Conservation (phyloP, 1,284 basidiomycete genomes). For the Bondarzewia mesenterica region DNA sequence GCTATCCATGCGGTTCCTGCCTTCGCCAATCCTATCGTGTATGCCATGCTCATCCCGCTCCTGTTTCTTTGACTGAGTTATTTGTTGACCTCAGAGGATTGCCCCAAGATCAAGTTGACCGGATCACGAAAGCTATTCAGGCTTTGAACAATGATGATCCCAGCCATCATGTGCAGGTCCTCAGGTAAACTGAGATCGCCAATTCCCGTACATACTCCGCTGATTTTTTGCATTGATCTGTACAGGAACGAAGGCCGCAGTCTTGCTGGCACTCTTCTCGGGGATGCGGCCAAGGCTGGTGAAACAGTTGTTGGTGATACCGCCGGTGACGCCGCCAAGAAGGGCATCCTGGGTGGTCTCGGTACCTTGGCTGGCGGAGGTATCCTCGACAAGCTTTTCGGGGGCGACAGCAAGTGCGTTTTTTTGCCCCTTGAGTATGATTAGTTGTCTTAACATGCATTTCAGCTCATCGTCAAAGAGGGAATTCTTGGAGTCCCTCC, state of each 20-base stretch:
- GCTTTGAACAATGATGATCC: no score
- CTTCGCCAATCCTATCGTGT: neutral
- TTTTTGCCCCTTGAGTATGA: neutral
- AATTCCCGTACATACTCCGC: no score
- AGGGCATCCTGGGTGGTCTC: neutral
- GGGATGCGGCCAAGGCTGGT: neutral
- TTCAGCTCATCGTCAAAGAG: neutral
- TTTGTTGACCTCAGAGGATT: no score
- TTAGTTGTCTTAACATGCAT: no score
- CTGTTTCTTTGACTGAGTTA: no score
- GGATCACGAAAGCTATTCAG: no score
- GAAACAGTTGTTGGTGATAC: neutral
- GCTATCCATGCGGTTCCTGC: neutral
- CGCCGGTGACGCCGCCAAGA: neutral
- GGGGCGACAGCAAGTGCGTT: neutral
- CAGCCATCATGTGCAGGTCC: no score
- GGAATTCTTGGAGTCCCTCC: neutral
- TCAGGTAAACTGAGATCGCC: no score
- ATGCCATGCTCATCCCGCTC: neutral
- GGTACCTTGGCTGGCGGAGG: neutral
- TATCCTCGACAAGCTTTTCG: neutral
- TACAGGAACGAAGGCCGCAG: neutral
- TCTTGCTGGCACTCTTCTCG: neutral
- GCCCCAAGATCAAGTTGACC: no score
- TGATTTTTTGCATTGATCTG: no score